Conservation (phyloP, 208 protist species). For the Chromosphaera perkinsii region DNA sequence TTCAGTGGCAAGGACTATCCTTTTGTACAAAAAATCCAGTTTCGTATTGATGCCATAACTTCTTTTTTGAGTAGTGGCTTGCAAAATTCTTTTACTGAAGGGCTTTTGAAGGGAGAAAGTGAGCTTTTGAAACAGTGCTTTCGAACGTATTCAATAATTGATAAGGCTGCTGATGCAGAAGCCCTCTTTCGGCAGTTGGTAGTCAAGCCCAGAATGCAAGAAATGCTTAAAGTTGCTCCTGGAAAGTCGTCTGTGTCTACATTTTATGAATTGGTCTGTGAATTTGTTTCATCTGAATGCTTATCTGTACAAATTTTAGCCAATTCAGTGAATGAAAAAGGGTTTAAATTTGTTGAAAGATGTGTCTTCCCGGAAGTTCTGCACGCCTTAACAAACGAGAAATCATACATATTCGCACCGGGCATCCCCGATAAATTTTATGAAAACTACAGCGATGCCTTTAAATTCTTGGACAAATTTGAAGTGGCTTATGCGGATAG, state of each 20-base stretch:
- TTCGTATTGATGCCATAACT: conserved; percentile 1
- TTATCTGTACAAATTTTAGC: neutral
- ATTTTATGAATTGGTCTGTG: neutral
- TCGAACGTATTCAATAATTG: conserved; percentile 22
- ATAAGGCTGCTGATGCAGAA: conserved; percentile 18
- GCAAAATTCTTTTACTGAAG: neutral
- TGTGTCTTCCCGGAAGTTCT: conserved; percentile 15
- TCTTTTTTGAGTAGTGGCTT: neutral
- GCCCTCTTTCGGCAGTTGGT: neutral
- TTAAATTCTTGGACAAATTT: neutral
- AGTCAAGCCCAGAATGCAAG: neutral
- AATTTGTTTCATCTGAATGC: neutral
- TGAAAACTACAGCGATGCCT: neutral
- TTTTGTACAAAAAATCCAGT: neutral
- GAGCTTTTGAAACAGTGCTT: neutral
- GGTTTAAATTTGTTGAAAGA: conserved; percentile 13
- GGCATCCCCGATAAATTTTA: conserved; percentile 24
- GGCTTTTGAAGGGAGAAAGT: neutral
- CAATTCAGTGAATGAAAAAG: no score
- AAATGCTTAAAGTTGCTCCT: neutral
- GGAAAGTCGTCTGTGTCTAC: neutral
- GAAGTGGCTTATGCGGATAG: neutral
- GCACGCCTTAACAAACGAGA: neutral
- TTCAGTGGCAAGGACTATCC: neutral
- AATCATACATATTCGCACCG: conserved; percentile 4